phyloP scores from a whole-genome alignment of 441 rosid species.

The Bocquillonia castaneifolia region DNA sequence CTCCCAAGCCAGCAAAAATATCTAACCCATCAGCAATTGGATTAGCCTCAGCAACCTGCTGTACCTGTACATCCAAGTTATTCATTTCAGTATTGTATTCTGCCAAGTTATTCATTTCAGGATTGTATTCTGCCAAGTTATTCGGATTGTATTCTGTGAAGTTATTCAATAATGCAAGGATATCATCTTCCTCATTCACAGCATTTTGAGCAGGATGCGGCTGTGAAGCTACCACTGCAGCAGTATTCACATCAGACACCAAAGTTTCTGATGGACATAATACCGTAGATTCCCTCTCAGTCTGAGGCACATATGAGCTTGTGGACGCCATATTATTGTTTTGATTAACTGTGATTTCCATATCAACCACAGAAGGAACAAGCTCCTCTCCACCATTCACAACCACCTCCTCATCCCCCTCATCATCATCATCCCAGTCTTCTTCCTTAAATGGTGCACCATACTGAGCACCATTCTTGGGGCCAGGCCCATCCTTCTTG shows the following conservation, averaged over 20 bases:
- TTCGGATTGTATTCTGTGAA: conserved; percentile 17
- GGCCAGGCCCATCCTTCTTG: conserved; percentile 74
- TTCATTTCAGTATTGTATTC: conserved; percentile 16
- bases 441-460: conserved; percentile 82
- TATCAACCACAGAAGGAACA: neutral
- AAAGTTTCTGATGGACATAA: conserved; percentile 17
- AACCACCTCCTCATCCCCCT: conserved; percentile 7
- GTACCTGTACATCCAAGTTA: conserved; percentile 31
- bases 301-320: conserved; percentile 19
- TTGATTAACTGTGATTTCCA: conserved; percentile 8
- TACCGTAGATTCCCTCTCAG: conserved; percentile 24
- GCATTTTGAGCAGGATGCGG: neutral
- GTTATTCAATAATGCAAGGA: conserved; percentile 7
- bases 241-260: neutral
- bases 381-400: neutral
- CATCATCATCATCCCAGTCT: conserved; percentile 64
- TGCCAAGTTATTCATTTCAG: neutral
- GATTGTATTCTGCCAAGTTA: conserved; percentile 10
- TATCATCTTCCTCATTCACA: conserved; percentile 8
- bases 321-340: conserved; percentile 17
- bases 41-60: conserved; percentile 15
- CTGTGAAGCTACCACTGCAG: neutral
- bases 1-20: conserved; percentile 31
- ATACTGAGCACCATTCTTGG: conserved; percentile 80
- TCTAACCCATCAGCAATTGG: conserved; percentile 23